phyloP scores from a whole-genome alignment of 331 rosid species.

The Erythrophleum ivorense region DNA sequence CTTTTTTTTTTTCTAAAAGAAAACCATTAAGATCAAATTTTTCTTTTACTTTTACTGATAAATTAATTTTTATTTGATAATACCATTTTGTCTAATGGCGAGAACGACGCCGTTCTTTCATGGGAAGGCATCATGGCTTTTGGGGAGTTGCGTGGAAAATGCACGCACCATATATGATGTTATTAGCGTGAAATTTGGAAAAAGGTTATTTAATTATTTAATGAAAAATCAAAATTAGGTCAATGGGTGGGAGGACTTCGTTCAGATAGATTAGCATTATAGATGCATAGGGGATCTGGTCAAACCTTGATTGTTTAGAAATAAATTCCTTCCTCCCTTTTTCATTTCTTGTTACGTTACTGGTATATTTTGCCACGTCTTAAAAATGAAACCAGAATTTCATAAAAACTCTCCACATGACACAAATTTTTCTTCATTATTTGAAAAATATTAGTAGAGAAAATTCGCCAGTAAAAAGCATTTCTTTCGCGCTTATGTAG shows the following conservation, averaged over 20 bases:
- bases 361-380: neutral
- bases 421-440: neutral
- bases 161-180: neutral
- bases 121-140: neutral
- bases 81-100: neutral
- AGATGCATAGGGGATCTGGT: neutral
- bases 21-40: neutral
- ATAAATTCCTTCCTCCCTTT: neutral
- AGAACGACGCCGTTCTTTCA: conserved; percentile 14
- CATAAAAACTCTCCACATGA: neutral
- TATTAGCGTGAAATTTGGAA: neutral
- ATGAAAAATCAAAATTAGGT: neutral
- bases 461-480: too few species aligned
- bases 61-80: neutral
- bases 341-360: neutral
- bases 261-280: neutral
- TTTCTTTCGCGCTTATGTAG: neutral
- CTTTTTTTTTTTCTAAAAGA: too few species aligned
- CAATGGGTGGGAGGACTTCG: neutral
- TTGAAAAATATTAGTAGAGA: too few species aligned
- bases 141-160: neutral
- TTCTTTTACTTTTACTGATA: neutral
- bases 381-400: neutral
- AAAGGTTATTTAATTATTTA: neutral
- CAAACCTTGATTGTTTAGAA: neutral